Evolutionary conservation across 768 basidiomycete species (phyloP).

Genomic region (Pleurotus cornucopiae): DNA sequence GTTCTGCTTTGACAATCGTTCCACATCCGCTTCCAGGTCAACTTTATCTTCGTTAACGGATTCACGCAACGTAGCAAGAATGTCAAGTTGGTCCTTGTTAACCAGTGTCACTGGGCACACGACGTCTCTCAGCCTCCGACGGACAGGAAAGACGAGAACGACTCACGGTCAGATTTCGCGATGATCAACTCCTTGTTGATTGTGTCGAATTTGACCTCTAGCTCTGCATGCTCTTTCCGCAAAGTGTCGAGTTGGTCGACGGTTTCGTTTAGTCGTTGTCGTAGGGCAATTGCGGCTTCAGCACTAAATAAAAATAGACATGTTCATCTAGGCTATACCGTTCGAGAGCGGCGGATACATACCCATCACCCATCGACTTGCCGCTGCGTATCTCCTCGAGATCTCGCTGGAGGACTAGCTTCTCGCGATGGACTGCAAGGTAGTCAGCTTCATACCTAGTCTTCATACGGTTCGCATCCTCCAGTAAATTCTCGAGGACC

Average conservation of each 20-base stretch:
- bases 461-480: constrained; percentile 90
- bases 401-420: constrained; percentile 72
- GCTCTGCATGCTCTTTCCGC: constrained; percentile 62
- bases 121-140: background rate
- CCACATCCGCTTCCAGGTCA: constrained; percentile 65
- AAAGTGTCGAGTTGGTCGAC: constrained; percentile 75
- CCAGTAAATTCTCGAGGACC: constrained; percentile 87
- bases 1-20: constrained; percentile 60
- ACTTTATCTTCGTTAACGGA: constrained; percentile 87
- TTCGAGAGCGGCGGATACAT: constrained; percentile 17
- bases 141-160: constrained; percentile 6
- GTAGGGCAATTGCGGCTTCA: constrained; percentile 84
- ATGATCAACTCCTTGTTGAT: constrained; percentile 68
- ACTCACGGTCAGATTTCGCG: constrained; percentile 81
- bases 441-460: constrained; percentile 86
- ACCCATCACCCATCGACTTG: constrained; percentile 83
- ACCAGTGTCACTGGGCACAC: constrained; percentile 70
- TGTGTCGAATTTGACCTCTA: constrained; percentile 66
- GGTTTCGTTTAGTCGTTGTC: constrained; percentile 84
- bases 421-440: constrained; percentile 77
- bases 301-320: constrained; percentile 39
- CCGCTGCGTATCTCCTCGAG: constrained; percentile 88
- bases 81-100: constrained; percentile 91
- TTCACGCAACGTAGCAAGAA: constrained; percentile 79
- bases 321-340: constrained; percentile 1